A percentile compares a stretch with the other conserved stretches of the same genome.
These are phyloP conservation scores for Hanseniaspora occidentalis DNA, from an alignment of 805 yeast species.

Conservation along the genomic window DNA sequence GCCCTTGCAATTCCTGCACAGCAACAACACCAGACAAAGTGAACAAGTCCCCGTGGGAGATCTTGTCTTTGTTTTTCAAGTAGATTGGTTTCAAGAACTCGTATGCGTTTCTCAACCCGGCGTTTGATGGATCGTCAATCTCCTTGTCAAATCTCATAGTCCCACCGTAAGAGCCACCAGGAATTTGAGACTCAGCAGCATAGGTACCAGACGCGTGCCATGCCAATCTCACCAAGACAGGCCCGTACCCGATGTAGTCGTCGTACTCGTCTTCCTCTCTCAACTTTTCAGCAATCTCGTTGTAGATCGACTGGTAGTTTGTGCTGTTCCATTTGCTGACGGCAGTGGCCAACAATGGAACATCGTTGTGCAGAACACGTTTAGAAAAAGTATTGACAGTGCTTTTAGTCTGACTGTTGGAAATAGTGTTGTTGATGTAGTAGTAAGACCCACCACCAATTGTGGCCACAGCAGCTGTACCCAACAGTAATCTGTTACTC, in stretches of 20 bases:
- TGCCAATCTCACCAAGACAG: slow-evolving; percentile 64
- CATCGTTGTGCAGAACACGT: no score
- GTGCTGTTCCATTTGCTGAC: slow-evolving; percentile 22
- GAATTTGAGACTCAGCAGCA: slow-evolving; percentile 39
- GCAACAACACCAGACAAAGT: slow-evolving; percentile 73
- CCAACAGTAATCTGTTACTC: slow-evolving; percentile 14
- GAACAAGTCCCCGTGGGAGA: slow-evolving; percentile 68
- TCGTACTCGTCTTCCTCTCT: slow-evolving; percentile 48
- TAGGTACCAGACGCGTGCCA: slow-evolving; percentile 87
- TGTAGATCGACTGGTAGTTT: slow-evolving; percentile 57
- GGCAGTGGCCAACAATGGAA: slow-evolving; percentile 15
- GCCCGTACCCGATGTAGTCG: slow-evolving; percentile 60
- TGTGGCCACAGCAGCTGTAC: slow-evolving; percentile 18
- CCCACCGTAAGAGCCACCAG: slow-evolving; percentile 64
- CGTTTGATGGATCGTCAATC: slow-evolving; percentile 43
- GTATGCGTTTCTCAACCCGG: slow-evolving; percentile 49
- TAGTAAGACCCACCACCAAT: slow-evolving; percentile 12
- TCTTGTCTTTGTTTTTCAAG: slow-evolving; percentile 49
- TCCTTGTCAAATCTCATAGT: slow-evolving; percentile 46
- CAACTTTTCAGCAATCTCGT: slow-evolving; percentile 55
- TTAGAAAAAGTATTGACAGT: slow-evolving; percentile 25
- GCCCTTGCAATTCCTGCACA: slow-evolving; percentile 69
- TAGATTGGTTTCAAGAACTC: slow-evolving; percentile 42
- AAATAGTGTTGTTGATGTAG: slow-evolving; percentile 11
- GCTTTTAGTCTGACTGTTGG: slow-evolving; percentile 7